Base-by-base conservation (phyloP, 2,329 filamentous ascomycete genomes). In the Colletotrichum coccodes region DNA sequence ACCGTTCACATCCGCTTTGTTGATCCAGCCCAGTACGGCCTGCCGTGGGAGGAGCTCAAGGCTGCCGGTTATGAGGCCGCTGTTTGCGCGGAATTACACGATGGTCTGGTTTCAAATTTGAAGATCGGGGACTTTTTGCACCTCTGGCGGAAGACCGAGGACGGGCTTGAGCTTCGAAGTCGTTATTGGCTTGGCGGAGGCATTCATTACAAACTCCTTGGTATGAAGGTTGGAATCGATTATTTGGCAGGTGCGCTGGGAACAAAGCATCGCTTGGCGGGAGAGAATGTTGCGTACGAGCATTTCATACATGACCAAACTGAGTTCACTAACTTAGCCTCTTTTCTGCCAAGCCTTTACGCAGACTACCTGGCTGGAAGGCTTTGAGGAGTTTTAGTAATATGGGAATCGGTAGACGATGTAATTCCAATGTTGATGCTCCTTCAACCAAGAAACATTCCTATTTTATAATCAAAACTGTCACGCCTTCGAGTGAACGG, bases 221-320 rank as follows among this genome's bases (percentile, higher is more conserved):
- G 65, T 1, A 60, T 65, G 61, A 65, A 60, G 21, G 28, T 68
- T 14, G 65, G 65, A 2, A 54, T 68, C 2, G 65, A 68, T 21
- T 68, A 68, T 34, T 47, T 65, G 18, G 65, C 65, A 14, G 61
- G 65, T 6, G 53, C 38, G 2, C 38, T 68, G 14, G 65, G 65
- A 2, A 60, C 65, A 38, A 68, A 68, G 36, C 54, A 44, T 6
- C 65, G 61, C 11, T 60, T 68, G 65, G 61, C 40, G 0, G 65
- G 65, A 6, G 65, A 68, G 1, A 68, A 50, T 4, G 34, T 68
- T 28, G 65, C 65, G 2, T 68, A 68, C 8, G 65, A 68, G 49
- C 65, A 68, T 28, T 68, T 68, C 28, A 65, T 68, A 36, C 65
- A 68, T 12, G 65, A 68, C 28, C 65, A 68, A 40, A 68, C 61